Percentiles rank a stretch among this genome's conserved stretches.
Conservation (phyloP, 1,284 basidiomycete genomes). For the Ceratorhiza oryzae-sativae region DNA sequence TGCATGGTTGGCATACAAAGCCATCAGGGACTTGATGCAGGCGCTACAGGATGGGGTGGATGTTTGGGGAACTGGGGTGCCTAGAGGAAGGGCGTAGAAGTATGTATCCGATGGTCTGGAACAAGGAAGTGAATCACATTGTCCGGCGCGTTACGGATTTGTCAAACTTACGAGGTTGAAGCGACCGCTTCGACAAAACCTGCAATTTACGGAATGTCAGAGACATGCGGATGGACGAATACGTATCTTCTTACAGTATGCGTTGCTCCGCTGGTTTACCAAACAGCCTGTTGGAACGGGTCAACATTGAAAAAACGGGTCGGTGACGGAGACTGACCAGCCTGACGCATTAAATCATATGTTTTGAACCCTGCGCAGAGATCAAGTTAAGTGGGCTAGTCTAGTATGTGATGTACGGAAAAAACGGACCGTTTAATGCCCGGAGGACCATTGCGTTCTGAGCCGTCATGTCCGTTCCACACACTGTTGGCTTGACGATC, state of each 20-base stretch:
- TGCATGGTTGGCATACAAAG: conserved; percentile 42
- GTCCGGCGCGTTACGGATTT: background rate
- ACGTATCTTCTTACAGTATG: conserved; percentile 41
- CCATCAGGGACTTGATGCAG: conserved; percentile 42
- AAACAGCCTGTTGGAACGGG: conserved; percentile 38
- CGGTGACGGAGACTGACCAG: conserved; percentile 34
- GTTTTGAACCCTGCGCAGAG: conserved; percentile 41
- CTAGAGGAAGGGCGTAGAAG: conserved; percentile 42
- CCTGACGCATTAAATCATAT: conserved; percentile 44
- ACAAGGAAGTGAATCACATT: background rate
- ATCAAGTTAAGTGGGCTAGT: background rate
- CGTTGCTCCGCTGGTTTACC: conserved; percentile 43
- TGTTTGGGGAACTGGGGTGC: conserved; percentile 41
- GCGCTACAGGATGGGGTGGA: conserved; percentile 43
- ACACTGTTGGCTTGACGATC: conserved; percentile 42
- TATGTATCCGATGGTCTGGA: conserved; percentile 43
- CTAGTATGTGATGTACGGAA: background rate
- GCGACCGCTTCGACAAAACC: conserved; percentile 45
- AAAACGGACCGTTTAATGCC: conserved; percentile 42
- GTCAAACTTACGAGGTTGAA: conserved; percentile 16
- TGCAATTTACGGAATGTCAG: background rate
- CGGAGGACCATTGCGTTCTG: conserved; percentile 41
- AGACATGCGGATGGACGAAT: background rate
- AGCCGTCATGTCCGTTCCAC: conserved; percentile 42
- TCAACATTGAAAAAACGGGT: background rate